Evolutionary conservation across 2,329 filamentous ascomycete species (phyloP).

Genomic region (Trichoderma sp.): DNA sequence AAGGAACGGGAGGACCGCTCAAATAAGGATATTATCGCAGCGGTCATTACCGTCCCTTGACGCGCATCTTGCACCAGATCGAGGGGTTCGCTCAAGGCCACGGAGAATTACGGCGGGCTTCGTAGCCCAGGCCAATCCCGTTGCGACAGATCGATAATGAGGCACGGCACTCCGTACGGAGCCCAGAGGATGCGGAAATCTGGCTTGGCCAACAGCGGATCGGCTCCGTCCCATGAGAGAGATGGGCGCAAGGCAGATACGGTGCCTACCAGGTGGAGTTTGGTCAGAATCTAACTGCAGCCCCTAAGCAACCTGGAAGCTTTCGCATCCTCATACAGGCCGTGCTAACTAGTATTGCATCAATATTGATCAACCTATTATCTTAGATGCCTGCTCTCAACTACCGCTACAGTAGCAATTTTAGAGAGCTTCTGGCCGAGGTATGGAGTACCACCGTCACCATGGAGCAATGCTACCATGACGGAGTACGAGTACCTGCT

Average conservation of each 20-base stretch:
- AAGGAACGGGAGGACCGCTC: not conserved
- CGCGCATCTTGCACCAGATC: slow-evolving; percentile 1
- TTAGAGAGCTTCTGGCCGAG: not conserved
- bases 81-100: not conserved
- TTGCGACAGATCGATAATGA: not conserved
- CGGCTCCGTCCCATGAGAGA: slow-evolving; percentile 3
- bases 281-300: not conserved
- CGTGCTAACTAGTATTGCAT: too few relatives aligned
- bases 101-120: slow-evolving; percentile 15
- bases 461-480: not conserved
- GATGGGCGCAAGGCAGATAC: slow-evolving; percentile 17
- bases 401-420: not conserved
- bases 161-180: not conserved
- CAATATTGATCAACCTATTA: too few relatives aligned
- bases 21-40: not conserved
- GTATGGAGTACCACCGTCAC: not conserved
- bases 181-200: slow-evolving; percentile 2
- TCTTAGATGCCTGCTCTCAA: not conserved
- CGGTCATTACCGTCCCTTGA: not conserved
- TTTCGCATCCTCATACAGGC: not conserved
- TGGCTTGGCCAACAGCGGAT: slow-evolving; percentile 11
- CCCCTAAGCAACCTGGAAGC: not conserved
- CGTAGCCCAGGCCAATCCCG: slow-evolving; percentile 1
- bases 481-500: not conserved
- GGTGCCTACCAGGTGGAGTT: not conserved